Conservation (phyloP, 2,329 filamentous ascomycete genomes). For the Fusarium armeniacum region DNA sequence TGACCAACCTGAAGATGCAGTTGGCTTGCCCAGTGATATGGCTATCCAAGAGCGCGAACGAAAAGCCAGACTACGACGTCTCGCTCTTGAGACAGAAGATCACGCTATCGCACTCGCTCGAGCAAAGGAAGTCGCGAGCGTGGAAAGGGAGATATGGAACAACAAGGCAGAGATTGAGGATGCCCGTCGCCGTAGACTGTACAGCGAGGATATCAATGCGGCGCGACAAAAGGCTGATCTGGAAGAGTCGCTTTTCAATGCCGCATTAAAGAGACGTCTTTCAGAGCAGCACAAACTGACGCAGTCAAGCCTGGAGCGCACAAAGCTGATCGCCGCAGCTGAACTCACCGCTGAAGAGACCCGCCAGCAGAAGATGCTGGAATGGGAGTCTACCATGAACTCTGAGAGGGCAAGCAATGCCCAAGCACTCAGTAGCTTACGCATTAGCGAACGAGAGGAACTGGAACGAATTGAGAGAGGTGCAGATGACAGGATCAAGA, state of each 20-base stretch:
- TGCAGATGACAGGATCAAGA: constrained; percentile 62
- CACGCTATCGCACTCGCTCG: constrained; percentile 64
- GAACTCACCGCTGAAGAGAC: constrained; percentile 62
- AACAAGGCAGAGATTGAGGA: constrained; percentile 67
- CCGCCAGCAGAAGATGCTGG: constrained; percentile 60
- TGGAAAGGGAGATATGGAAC: constrained; percentile 65
- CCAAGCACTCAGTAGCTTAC: constrained; percentile 64
- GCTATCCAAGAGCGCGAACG: constrained; percentile 65
- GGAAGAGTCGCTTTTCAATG: constrained; percentile 59
- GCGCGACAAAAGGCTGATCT: constrained; percentile 62
- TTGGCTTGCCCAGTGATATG: constrained; percentile 66
- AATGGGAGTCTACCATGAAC: constrained; percentile 64
- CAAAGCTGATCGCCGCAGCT: constrained; percentile 61
- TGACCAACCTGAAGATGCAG: constrained; percentile 66
- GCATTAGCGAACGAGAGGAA: constrained; percentile 66
- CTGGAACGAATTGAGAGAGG: constrained; percentile 63
- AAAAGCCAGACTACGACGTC: constrained; percentile 61
- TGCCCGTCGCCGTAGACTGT: constrained; percentile 62
- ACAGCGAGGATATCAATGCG: constrained; percentile 60
- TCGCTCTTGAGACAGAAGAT: constrained; percentile 63
- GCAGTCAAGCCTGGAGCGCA: constrained; percentile 61
- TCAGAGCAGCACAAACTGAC: constrained; percentile 64
- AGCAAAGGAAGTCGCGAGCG: constrained; percentile 64
- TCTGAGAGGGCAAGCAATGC: constrained; percentile 63
- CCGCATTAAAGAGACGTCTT: constrained; percentile 55